Percentiles rank a stretch among this genome's conserved stretches.
These are phyloP conservation scores for Apiotrichum montevideense DNA, from an alignment of 1,284 basidiomycete species.

Conservation along the genomic window DNA sequence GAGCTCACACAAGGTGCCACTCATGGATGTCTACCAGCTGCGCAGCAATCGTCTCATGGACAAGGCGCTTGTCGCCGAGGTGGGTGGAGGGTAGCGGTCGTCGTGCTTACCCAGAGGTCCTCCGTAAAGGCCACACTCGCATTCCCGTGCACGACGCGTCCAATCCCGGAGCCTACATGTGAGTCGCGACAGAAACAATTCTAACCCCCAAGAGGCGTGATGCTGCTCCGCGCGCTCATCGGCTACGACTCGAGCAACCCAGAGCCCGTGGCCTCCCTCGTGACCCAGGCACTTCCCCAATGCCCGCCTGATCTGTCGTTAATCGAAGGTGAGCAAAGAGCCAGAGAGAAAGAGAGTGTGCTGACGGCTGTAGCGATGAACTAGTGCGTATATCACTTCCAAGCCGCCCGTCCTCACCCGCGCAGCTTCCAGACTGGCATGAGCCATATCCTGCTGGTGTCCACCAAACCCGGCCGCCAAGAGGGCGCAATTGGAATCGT, in stretches of 20 bases:
- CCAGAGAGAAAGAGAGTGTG: background rate
- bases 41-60: conserved; percentile 49
- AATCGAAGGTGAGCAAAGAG: conserved; percentile 44
- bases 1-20: conserved; percentile 38
- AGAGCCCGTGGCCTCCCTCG: conserved; percentile 63
- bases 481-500: conserved; percentile 69
- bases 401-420: background rate
- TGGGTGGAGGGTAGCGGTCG: conserved; percentile 47
- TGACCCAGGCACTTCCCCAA: conserved; percentile 67
- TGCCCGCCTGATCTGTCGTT: conserved; percentile 48
- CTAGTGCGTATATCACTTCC: conserved; percentile 7
- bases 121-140: conserved; percentile 53
- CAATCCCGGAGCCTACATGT: conserved; percentile 54
- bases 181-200: conserved; percentile 5
- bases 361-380: conserved; percentile 17
- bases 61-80: conserved; percentile 61
- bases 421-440: conserved; percentile 76
- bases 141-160: conserved; percentile 79
- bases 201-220: conserved; percentile 13
- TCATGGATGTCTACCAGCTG: conserved; percentile 49
- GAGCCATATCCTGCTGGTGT: conserved; percentile 82
- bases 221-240: conserved; percentile 53
- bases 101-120: conserved; percentile 6
- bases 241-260: conserved; percentile 75
- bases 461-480: conserved; percentile 64